Conservation (phyloP, 257 asterid species). For the Verbena officinalis region DNA sequence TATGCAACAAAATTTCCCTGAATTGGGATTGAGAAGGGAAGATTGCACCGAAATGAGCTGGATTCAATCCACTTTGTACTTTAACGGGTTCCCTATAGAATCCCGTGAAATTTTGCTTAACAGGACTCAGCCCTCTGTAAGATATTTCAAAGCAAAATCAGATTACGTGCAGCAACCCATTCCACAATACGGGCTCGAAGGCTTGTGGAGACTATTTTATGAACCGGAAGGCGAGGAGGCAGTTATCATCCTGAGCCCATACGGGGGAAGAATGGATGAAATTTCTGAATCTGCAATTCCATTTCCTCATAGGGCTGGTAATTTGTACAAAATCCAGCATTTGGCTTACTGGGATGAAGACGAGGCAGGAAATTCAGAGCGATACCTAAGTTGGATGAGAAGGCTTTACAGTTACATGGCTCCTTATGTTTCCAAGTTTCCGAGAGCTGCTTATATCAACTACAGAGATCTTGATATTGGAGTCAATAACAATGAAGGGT, state of each 20-base stretch:
- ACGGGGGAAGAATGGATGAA: conserved; percentile 44
- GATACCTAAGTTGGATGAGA: conserved; percentile 33
- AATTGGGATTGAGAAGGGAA: conserved; percentile 37
- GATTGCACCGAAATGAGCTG: conserved; percentile 42
- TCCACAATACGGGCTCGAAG: conserved; percentile 32
- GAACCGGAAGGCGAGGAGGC: conserved; percentile 30
- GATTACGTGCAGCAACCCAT: conserved; percentile 42
- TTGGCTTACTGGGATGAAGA: conserved; percentile 32
- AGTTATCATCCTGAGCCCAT: conserved; percentile 25
- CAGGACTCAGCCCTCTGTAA: conserved; percentile 4
- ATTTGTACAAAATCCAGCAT: conserved; percentile 29
- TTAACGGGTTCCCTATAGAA: conserved; percentile 10
- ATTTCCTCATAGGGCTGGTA: conserved; percentile 43
- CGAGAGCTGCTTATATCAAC: conserved; percentile 38
- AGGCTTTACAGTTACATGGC: conserved; percentile 34
- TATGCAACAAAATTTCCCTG: conserved; percentile 35
- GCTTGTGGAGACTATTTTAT: conserved; percentile 30
- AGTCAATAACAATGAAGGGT: conserved; percentile 24
- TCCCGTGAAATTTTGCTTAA: conserved; percentile 30
- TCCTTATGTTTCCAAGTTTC: conserved; percentile 40
- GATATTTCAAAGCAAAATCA: conserved; percentile 36
- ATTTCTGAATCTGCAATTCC: conserved; percentile 32
- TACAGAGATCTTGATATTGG: conserved; percentile 48
- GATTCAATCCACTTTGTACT: conserved; percentile 28
- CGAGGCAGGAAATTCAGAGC: conserved; percentile 12